Percentiles rank a stretch among this genome's conserved stretches.
phyloP scores from a whole-genome alignment of 1,139 yeast species.

The Candida tunisiensis region DNA sequence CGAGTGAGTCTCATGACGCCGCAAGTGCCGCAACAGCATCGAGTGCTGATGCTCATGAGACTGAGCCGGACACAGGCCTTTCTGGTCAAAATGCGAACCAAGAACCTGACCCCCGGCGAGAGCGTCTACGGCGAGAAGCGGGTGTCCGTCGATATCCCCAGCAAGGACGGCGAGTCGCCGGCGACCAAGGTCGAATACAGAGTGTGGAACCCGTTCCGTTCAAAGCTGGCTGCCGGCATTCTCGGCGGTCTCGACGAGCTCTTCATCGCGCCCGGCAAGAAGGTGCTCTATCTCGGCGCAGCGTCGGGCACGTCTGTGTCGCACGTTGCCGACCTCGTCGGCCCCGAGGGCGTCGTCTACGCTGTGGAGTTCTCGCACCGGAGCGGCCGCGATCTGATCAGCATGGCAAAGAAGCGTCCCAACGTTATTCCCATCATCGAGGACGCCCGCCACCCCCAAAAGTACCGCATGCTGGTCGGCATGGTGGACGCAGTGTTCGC shows the following conservation, averaged over 20 bases:
- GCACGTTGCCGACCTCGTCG: conserved; percentile 95
- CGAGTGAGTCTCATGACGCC: too few relatives aligned
- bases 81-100: too few relatives aligned
- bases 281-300: conserved; percentile 95
- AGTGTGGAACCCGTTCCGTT: conserved; percentile 99
- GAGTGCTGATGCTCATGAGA: too few relatives aligned
- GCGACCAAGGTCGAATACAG: conserved; percentile 96
- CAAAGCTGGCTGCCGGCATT: conserved; percentile 98
- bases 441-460: conserved; percentile 99
- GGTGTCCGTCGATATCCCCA: conserved; percentile 82
- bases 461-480: conserved; percentile 96
- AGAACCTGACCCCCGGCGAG: conserved; percentile 96
- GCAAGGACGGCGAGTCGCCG: conserved; percentile 56
- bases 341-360: conserved; percentile 97
- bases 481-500: conserved; percentile 99
- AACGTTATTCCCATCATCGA: conserved; percentile 96
- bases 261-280: conserved; percentile 95
- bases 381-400: conserved; percentile 97
- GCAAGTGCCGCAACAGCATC: too few relatives aligned
- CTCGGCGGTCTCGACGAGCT: conserved; percentile 99
- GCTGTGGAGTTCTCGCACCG: conserved; percentile 99
- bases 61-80: too few relatives aligned
- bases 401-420: conserved; percentile 99
- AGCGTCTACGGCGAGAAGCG: conserved; percentile 97
- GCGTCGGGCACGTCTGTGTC: conserved; percentile 99